Base-by-base conservation (phyloP, 768 basidiomycete genomes). In the Leccinum subgranulosum region DNA sequence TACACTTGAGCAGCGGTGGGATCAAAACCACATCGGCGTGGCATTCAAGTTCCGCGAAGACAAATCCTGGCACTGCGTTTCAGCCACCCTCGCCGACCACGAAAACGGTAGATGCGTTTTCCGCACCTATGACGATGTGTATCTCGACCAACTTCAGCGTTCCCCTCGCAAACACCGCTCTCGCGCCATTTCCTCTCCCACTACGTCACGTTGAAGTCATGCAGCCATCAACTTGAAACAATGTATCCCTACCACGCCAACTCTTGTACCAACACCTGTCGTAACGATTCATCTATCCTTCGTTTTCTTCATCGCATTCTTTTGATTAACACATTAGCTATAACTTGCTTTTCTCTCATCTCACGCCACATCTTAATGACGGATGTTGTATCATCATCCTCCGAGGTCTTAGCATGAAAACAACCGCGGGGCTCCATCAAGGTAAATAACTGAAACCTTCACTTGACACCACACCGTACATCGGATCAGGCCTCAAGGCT, bases 91-190 rank as follows among this genome's bases (percentile, higher is more conserved):
- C 58, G 74, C 77, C 23, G 84, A 86, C 59, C 74, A 79, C 57
- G 79, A 84, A 64, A 66, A 72, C 29, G 77, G 76, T 31, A 68
- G 56, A 31, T 83, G 80, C 62, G 64, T 78, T 29, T 85, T 84
- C 65, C 77, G 82, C 60, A 85, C 78, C 65, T 87, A 82, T 68
- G 77, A 81, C 57, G 84, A 85, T 60, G 81, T 85, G 21, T 85
- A 84, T 64, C 70, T 85, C 46, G 76, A 82, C 52, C 69, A 68
- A 52, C 68, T 81, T 45, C 75, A 77, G 34, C 75, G 75, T 33
- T 75, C 76, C 3, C 74, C 78, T 47, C 75, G 73, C 54, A 77
- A 77, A 61, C 71, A 64, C 57, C 70, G 58, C 51, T 11, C 54
- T 12, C 67, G 67, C 17, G 43, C 60, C 19, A 60, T 65, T 7